Evolutionary conservation across 805 yeast genomes (phyloP), one percentile per base, ranked within the genome.

Genomic region (Spathaspora gorwiae): DNA sequence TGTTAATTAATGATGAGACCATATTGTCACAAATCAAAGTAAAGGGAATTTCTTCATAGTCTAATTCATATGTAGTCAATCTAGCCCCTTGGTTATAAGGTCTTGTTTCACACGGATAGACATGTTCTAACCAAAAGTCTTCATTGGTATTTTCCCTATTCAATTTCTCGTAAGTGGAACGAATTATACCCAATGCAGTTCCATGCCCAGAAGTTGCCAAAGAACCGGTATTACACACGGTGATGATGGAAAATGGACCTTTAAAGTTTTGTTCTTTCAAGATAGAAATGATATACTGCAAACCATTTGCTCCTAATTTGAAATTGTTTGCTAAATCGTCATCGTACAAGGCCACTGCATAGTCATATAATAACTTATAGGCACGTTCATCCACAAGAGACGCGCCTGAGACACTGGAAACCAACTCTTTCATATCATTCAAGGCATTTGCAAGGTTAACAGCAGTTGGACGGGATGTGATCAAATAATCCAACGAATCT

Each of bases 181-280:
- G 79, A 35, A 92, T 81, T 24, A 94, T 87, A 11, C 99, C 98
- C 29, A 92, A 73, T 0, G 98, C 98, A 5, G 99, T 92, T 29
- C 99, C 99, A 61, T 90, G 92, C 2, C 98, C 98, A 4, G 98
- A 88, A 1, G 99, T 92, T 1, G 99, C 99, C 47, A 92, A 72
- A 0, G 97, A 88, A 0, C 99, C 99, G 0, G 99, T 92, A 66
- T 92, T 92, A 66, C 99, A 92, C 46, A 94, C 87, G 1, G 98
- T 92, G 60, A 94, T 66, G 3, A 89, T 90, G 1, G 95, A 79
- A 59, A 90, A 83, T 5, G 84, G 83, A 10, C 85, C 88, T 14
- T 63, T 59, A 54, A 78, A 81, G 5, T 71, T 66, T 49, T 81
- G 78, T 13, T 63, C 51, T 14, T 60, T 54, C 51, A 84, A 66